Evolutionary conservation across 139 green algal species (phyloP).

Genomic region (Coelastrella sp.): DNA sequence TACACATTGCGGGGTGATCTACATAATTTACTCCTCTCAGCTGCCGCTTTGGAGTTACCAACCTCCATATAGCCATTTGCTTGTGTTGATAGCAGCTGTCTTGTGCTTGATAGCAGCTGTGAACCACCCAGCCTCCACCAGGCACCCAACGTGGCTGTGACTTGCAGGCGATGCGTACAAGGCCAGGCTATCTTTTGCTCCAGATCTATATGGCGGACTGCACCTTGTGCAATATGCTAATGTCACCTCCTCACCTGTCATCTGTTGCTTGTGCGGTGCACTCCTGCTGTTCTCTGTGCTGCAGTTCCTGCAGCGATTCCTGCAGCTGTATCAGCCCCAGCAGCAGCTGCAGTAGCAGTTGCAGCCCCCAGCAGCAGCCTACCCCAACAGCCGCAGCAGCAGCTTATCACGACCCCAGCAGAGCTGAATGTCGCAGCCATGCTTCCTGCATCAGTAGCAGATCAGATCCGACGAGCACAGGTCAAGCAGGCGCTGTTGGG

Average conservation of each 20-base stretch:
- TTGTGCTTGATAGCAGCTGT: no score
- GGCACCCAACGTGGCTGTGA: no score
- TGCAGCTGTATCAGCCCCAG: constrained; percentile 6
- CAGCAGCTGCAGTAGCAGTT: constrained; percentile 39
- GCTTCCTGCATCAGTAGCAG: constrained; percentile 76
- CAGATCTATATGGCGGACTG: background rate
- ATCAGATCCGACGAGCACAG: constrained; percentile 84
- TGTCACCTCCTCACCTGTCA: no score
- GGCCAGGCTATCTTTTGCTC: no score
- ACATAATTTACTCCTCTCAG: no score
- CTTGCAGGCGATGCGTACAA: no score
- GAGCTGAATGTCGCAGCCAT: constrained; percentile 59
- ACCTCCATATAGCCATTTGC: no score
- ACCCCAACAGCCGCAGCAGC: constrained; percentile 40
- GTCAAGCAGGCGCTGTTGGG: constrained; percentile 72
- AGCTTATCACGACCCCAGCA: constrained; percentile 55
- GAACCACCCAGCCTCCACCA: no score
- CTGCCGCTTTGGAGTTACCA: no score
- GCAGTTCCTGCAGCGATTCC: background rate
- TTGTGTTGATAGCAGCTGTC: no score
- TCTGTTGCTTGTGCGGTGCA: background rate
- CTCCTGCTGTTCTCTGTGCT: background rate
- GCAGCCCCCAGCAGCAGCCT: background rate
- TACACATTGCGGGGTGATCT: background rate
- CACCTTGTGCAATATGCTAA: background rate